Evolutionary conservation across 306 rosid species (phyloP), one percentile per base, ranked within the genome.

Genomic region (Canavalia gladiata): DNA sequence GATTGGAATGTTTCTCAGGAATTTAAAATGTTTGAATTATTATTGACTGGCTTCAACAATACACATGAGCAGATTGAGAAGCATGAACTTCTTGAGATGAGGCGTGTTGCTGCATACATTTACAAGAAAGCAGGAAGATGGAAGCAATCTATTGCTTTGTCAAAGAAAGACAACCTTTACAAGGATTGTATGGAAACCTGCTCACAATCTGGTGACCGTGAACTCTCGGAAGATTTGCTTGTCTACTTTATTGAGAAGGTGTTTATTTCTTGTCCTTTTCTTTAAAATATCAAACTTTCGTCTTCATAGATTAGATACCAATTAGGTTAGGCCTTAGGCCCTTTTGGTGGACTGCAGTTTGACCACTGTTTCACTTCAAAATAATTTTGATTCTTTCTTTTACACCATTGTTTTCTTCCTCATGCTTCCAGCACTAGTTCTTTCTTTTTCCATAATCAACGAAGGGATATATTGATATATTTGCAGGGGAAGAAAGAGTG

Each of bases 131-230:
- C 97, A 2, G 98, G 98, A 51, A 87, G 98, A 80, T 94, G 98
- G 98, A 94, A 92, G 94, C 98, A 90, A 85, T 94, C 98, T 73
- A 94, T 94, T 91, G 97, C 92, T 58, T 82, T 94, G 82, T 94
- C 97, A 76, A 94, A 94, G 97, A 94, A 94, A 74, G 98, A 94
- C 86, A 90, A 91, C 75, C 94, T 91, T 76, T 94, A 91, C 94
- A 94, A 90, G 88, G 98, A 94, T 84, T 96, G 97, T 74, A 94
- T 94, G 98, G 98, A 94, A 88, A 92, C 98, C 35, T 91, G 94
- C 74, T 92, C 98, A 29, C 97, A 94, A 77, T 94, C 97, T 56
- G 97, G 97, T 65, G 97, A 94, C 78, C 97, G 97, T 1, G 97
- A 94, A 88, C 97, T 94, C 75, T 91, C 98, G 0, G 98, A 94